These are phyloP conservation scores for Sphaerulina musiva DNA, from an alignment of 2,329 filamentous ascomycete species.

Conservation along the genomic window DNA sequence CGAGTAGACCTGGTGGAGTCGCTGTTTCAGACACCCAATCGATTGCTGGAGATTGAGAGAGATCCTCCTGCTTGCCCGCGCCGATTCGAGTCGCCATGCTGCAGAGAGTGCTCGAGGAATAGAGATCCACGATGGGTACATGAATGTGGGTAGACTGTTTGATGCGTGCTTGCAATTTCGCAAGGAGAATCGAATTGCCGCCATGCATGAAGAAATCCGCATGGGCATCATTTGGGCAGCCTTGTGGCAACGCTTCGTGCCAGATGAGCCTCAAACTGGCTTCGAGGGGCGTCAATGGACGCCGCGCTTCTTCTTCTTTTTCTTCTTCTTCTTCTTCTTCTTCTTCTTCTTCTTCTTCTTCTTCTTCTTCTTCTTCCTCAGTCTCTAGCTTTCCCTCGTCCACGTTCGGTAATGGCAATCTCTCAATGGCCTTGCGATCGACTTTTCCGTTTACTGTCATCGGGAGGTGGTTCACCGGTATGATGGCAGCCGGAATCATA, in stretches of 20 bases:
- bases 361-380: no score
- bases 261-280: neutral
- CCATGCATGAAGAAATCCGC: neutral
- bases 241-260: neutral
- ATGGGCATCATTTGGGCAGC: neutral
- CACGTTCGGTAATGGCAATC: neutral
- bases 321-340: no score
- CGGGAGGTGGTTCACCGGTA: constrained; percentile 1
- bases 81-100: neutral
- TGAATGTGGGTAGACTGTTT: neutral
- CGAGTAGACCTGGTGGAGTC: neutral
- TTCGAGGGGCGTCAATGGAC: neutral
- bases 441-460: constrained; percentile 4
- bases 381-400: neutral
- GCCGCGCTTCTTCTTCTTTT: neutral
- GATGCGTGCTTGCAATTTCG: neutral
- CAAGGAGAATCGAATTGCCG: neutral
- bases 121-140: neutral
- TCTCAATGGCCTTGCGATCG: neutral
- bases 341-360: neutral
- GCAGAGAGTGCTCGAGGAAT: neutral
- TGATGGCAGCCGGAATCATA: constrained; percentile 6
- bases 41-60: neutral
- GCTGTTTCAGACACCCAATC: neutral
- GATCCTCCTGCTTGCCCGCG: neutral